These are phyloP conservation scores for Starmerella asiatica DNA, from an alignment of 805 yeast species.

Conservation along the genomic window DNA sequence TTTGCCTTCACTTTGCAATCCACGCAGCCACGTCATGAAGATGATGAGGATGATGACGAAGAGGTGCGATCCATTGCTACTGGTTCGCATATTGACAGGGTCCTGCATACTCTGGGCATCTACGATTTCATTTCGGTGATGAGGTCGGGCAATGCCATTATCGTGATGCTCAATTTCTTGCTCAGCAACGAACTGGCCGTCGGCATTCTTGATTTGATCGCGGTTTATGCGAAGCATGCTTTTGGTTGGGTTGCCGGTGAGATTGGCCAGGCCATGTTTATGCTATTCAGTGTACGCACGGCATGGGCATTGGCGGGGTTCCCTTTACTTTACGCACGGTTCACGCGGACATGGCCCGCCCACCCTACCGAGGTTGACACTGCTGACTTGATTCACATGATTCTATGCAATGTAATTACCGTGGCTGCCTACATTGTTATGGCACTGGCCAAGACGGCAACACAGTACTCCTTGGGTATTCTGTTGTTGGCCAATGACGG, in stretches of 20 bases:
- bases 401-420: conserved; percentile 5
- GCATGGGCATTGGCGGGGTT: conserved; percentile 13
- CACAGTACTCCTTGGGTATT: conserved; percentile 6
- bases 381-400: conserved; percentile 12
- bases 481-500: conserved; percentile 12
- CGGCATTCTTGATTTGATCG: conserved; percentile 13
- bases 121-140: background rate
- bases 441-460: conserved; percentile 5
- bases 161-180: conserved; percentile 10
- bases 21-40: too few relatives aligned
- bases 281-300: conserved; percentile 6
- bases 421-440: conserved; percentile 4
- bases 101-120: conserved; percentile 2
- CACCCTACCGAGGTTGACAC: conserved; percentile 6
- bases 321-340: conserved; percentile 9
- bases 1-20: background rate
- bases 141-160: conserved; percentile 10
- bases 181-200: conserved; percentile 13
- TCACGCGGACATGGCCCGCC: conserved; percentile 8
- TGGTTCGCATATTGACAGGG: background rate
- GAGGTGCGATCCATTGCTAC: background rate
- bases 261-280: conserved; percentile 8
- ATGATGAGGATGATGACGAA: background rate
- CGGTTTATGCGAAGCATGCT: conserved; percentile 13
- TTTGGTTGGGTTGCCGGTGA: conserved; percentile 10